Percentiles rank a stretch among this genome's conserved stretches.
phyloP scores from a whole-genome alignment of 148 eudicot species.

The Chenopodium formosanum region DNA sequence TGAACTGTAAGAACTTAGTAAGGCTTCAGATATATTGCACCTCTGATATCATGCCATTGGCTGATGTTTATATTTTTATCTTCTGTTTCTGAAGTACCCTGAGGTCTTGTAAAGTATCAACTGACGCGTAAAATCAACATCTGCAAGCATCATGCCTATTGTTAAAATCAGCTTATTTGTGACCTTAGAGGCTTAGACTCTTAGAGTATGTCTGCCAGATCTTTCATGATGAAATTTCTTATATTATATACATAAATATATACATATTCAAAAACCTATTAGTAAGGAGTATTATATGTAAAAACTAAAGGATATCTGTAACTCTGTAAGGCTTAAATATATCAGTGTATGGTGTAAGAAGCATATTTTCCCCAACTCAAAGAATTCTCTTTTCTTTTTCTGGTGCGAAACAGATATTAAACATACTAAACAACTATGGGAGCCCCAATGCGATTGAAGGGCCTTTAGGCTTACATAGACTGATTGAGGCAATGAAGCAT shows the following conservation, averaged over 20 bases:
- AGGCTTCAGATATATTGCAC: neutral
- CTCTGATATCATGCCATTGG: no score
- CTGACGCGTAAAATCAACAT: no score
- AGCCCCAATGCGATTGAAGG: slow-evolving; percentile 59
- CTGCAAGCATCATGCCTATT: no score
- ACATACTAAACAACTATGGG: slow-evolving; percentile 67
- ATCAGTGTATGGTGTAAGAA: neutral
- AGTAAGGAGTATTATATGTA: neutral
- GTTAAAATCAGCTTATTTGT: neutral
- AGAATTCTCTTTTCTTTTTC: neutral
- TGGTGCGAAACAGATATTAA: slow-evolving; percentile 53
- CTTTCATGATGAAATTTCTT: neutral
- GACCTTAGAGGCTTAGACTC: neutral
- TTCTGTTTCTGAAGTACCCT: no score
- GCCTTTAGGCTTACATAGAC: slow-evolving; percentile 71
- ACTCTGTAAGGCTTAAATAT: no score
- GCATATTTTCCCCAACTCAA: neutral
- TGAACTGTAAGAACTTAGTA: neutral
- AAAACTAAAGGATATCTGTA: no score
- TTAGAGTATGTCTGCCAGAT: neutral
- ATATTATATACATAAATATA: no score
- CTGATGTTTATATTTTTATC: no score
- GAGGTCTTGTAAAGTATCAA: no score
- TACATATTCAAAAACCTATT: no score
- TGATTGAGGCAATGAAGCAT: slow-evolving; percentile 84